Conservation (phyloP, 1,139 yeast species). For the Suhomyces bokatorum region DNA sequence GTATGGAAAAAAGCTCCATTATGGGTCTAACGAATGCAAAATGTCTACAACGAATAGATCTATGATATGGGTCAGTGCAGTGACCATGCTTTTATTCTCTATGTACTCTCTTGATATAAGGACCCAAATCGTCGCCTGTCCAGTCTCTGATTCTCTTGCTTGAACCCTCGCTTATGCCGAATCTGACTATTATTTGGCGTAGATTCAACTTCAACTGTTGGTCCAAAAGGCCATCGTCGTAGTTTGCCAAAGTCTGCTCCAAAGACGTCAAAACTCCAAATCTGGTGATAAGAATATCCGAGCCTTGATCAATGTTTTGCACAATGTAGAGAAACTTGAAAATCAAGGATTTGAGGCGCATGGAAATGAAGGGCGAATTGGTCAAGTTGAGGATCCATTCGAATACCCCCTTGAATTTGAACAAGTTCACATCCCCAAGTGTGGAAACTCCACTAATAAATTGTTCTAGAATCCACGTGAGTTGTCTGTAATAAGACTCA, state of each 20-base stretch:
- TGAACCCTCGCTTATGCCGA: conserved; percentile 39
- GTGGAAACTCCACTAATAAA: conserved; percentile 49
- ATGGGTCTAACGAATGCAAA: too few species aligned
- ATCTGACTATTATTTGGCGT: conserved; percentile 48
- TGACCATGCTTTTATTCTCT: too few species aligned
- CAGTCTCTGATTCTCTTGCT: conserved; percentile 63
- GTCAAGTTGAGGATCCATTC: conserved; percentile 67
- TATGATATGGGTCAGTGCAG: too few species aligned
- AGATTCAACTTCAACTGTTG: conserved; percentile 43
- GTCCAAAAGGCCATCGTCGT: conserved; percentile 12
- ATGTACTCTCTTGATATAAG: conserved; percentile 46
- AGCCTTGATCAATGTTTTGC: conserved; percentile 60
- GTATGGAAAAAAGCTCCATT: too few species aligned
- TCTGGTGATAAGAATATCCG: conserved; percentile 60
- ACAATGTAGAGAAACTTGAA: conserved; percentile 48
- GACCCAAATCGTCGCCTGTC: conserved; percentile 52
- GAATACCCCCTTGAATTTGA: conserved; percentile 54
- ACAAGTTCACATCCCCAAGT: conserved; percentile 50
- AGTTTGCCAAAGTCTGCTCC: conserved; percentile 38
- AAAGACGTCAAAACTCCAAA: conserved; percentile 56
- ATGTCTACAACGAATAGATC: too few species aligned
- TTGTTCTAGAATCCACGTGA: conserved; percentile 64
- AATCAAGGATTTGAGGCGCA: conserved; percentile 41
- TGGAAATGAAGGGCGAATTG: conserved; percentile 49
- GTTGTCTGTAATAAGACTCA: conserved; percentile 53